Evolutionary conservation across 305 asterid species (phyloP), one percentile per base, ranked within the genome.

Genomic region (Stenogyne calaminthoides): DNA sequence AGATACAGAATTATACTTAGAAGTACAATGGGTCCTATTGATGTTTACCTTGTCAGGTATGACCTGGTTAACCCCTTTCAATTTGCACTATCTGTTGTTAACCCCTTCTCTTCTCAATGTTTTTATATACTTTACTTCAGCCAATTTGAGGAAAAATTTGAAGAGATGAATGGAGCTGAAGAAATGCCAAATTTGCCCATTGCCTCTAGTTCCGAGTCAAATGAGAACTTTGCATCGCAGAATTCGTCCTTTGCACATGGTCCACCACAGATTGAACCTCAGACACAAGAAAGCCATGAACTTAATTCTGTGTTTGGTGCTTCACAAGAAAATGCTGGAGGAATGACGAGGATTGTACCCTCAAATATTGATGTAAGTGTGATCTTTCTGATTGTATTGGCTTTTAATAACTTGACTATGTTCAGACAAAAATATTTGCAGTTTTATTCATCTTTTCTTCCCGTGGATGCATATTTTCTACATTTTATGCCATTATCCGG

Each of bases 1-100:
- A 92, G 99, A 87, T 92, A 95, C 73, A 86, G 94, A 84, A 95
- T 95, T 71, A 89, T 95, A 84, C 99, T 92, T 44, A 82, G 99
- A 87, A 95, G 99, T 80, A 90, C 96, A 67, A 95, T 95, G 96
- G 99, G 98, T 63, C 97, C 97, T 27, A 88, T 95, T 76, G 98
- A 95, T 80, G 95, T 91, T 73, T 91, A 94, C 85, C 98, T 94
- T 67, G 98, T 95, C 84, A 92, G 98, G 99, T 95, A 84, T 72
- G 10, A 58, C 55, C 25, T 37, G 51, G 27, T 81, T 22, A 58
- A 61, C 59, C 66, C 63, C 15, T 57, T 34, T 70, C 16, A 58
- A 51, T 58, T 63, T 54, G 52, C 37, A 51, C 70, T 44, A 68
- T 56, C 32, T 66, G 55, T 77, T 37, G 37, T 82, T 60, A 57